These are phyloP conservation scores for Penicillium canescens DNA, from an alignment of 495 filamentous ascomycete genomes.

Conservation along the genomic window DNA sequence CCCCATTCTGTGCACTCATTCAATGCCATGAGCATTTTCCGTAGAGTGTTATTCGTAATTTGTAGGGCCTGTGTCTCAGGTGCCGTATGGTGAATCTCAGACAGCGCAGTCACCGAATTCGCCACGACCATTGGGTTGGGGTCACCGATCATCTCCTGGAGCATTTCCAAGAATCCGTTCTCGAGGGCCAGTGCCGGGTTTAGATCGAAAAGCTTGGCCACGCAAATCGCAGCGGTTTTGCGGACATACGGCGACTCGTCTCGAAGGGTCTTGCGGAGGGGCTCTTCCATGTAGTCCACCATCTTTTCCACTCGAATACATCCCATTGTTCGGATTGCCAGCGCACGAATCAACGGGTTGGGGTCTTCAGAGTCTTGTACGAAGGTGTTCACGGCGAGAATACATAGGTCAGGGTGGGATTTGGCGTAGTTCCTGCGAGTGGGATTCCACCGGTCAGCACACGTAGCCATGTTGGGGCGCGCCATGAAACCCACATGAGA, in stretches of 20 bases:
- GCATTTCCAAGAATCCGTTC: conserved; percentile 93
- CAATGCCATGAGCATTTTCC: conserved; percentile 94
- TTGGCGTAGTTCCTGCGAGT: conserved; percentile 93
- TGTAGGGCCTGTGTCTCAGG: conserved; percentile 87
- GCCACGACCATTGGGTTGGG: conserved; percentile 99
- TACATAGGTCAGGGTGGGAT: conserved; percentile 98
- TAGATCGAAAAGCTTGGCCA: conserved; percentile 96
- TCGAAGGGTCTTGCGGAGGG: conserved; percentile 89
- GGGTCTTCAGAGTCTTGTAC: conserved; percentile 99
- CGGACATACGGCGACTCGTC: conserved; percentile 98
- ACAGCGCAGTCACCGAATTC: conserved; percentile 90
- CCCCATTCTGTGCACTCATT: conserved; percentile 99
- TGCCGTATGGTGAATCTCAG: conserved; percentile 86
- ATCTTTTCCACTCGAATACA: conserved; percentile 99
- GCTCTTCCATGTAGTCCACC: conserved; percentile 99
- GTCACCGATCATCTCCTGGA: conserved; percentile 96
- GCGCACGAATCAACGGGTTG: conserved; percentile 90
- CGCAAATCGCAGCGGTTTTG: conserved; percentile 97
- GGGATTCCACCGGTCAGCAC: conserved; percentile 14
- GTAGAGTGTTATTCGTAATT: conserved; percentile 77
- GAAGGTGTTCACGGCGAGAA: conserved; percentile 98
- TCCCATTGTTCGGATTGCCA: conserved; percentile 99
- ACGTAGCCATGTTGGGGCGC: conserved; percentile 2
- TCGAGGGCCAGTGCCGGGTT: conserved; percentile 91
- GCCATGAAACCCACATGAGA: conserved; percentile 70